phyloP scores from a whole-genome alignment of 1,139 yeast species.

The Hansenula lynferdii region DNA sequence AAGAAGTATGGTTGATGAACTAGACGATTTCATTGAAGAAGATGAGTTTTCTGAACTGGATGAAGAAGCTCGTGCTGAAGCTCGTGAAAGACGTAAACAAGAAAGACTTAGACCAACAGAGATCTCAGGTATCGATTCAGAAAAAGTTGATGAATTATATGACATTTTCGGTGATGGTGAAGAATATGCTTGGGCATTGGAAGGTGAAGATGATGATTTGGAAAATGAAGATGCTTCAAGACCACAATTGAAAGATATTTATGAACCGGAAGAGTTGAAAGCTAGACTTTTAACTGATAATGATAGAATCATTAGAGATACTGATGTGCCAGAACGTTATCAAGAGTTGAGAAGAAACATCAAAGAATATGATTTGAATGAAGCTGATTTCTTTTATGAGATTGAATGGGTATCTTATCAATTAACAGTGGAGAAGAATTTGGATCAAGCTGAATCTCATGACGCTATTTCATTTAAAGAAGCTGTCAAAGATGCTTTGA shows the following conservation, averaged over 20 bases:
- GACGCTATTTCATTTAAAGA: slow-evolving; percentile 58
- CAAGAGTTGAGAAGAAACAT: slow-evolving; percentile 67
- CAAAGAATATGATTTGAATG: slow-evolving; percentile 61
- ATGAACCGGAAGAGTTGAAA: slow-evolving; percentile 89
- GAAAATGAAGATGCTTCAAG: slow-evolving; percentile 44
- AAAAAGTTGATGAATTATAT: slow-evolving; percentile 85
- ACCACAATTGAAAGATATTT: slow-evolving; percentile 76
- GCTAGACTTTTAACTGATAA: slow-evolving; percentile 89
- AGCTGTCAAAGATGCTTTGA: slow-evolving; percentile 75
- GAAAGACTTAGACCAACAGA: slow-evolving; percentile 46
- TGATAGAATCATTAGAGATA: slow-evolving; percentile 81
- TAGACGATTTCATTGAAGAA: slow-evolving; percentile 96
- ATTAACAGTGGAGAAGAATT: slow-evolving; percentile 46
- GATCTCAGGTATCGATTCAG: slow-evolving; percentile 80
- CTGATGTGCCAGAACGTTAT: slow-evolving; percentile 90
- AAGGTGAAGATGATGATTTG: slow-evolving; percentile 69
- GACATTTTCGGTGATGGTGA: slow-evolving; percentile 98
- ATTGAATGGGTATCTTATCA: slow-evolving; percentile 73
- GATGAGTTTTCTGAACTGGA: slow-evolving; percentile 95
- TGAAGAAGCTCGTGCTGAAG: slow-evolving; percentile 46
- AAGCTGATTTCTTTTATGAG: slow-evolving; percentile 65
- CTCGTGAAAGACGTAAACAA: slow-evolving; percentile 32
- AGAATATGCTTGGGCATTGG: slow-evolving; percentile 97
- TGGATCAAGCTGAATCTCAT: slow-evolving; percentile 32
- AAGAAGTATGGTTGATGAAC: slow-evolving; percentile 54